A percentile compares a stretch with the other conserved stretches of the same genome.
Conservation (phyloP, 805 yeast genomes). For the Naumovozyma dairenensis region DNA sequence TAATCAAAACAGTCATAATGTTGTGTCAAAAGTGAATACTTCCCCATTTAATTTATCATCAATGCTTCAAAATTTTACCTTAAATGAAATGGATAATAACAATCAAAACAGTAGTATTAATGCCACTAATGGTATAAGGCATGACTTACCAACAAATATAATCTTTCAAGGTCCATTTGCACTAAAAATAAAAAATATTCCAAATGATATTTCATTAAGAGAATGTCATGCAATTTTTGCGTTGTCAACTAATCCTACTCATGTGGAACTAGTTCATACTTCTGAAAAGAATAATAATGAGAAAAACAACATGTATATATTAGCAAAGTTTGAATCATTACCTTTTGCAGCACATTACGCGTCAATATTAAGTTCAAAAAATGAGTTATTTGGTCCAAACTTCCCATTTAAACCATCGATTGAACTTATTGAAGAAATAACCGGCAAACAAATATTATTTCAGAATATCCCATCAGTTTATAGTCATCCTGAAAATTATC, state of each 20-base stretch:
- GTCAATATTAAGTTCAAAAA: constrained; percentile 31
- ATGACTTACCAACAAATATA: neutral
- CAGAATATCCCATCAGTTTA: no score
- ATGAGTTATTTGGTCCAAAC: constrained; percentile 40
- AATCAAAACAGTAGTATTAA: neutral
- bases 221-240: constrained; percentile 60
- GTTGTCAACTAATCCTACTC: constrained; percentile 50
- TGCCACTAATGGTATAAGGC: neutral
- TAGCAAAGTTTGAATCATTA: constrained; percentile 38
- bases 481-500: no score
- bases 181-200: constrained; percentile 44
- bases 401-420: constrained; percentile 32
- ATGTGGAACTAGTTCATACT: constrained; percentile 35
- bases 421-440: constrained; percentile 33
- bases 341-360: constrained; percentile 37
- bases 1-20: neutral
- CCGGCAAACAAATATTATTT: constrained; percentile 21
- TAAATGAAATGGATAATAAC: constrained; percentile 5
- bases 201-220: constrained; percentile 49
- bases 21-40: neutral
- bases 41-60: constrained; percentile 5
- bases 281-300: constrained; percentile 14
- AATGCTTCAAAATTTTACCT: constrained; percentile 12
- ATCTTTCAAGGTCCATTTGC: constrained; percentile 4
- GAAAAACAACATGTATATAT: constrained; percentile 28